Percentiles rank a stretch among this genome's conserved stretches.
phyloP scores from a whole-genome alignment of 257 asterid species.

The Forsythia viridissima region DNA sequence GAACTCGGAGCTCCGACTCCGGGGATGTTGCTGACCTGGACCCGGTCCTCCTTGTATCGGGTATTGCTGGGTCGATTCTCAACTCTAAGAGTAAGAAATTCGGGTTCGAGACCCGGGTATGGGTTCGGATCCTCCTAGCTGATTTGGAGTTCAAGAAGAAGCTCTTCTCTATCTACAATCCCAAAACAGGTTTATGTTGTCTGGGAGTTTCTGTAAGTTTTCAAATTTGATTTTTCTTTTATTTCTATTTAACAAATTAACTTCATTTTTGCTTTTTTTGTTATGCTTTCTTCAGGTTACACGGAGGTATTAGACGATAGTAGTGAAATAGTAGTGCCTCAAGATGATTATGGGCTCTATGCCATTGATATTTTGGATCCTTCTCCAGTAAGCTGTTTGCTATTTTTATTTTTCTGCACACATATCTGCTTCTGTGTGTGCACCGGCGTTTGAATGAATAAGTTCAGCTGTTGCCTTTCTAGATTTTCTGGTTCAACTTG shows the following conservation, averaged over 20 bases:
- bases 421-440: neutral
- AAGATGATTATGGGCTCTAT: constrained; percentile 93
- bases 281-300: constrained; percentile 53
- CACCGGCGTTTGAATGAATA: neutral
- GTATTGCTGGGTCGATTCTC: constrained; percentile 81
- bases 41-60: constrained; percentile 77
- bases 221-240: neutral
- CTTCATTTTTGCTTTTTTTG: neutral
- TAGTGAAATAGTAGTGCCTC: constrained; percentile 74
- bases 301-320: constrained; percentile 74
- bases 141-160: constrained; percentile 79
- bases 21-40: constrained; percentile 60
- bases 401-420: neutral
- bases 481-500: neutral
- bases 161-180: constrained; percentile 74
- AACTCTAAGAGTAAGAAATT: constrained; percentile 64
- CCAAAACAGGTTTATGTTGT: constrained; percentile 45
- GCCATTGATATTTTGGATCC: constrained; percentile 98
- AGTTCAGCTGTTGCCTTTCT: neutral
- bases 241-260: neutral
- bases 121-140: constrained; percentile 83
- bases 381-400: constrained; percentile 54
- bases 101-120: constrained; percentile 73
- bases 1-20: constrained; percentile 32
- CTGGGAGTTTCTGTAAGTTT: neutral